Base-by-base conservation (phyloP, 345 rosid species). In the Populus deltoides region DNA sequence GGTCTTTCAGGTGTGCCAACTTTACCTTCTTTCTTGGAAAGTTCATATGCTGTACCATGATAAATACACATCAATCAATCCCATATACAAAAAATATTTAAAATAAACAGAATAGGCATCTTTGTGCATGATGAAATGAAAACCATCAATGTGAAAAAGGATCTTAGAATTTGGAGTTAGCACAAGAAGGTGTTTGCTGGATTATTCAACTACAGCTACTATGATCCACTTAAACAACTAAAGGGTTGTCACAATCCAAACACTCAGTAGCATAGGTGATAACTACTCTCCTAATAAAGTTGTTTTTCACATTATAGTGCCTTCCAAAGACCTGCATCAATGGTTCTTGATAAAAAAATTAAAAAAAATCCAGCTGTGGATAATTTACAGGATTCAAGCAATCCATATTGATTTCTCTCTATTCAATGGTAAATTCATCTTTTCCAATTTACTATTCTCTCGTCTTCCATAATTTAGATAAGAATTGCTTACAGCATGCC, bases 1-100 rank as follows among this genome's bases (percentile, higher is more conserved):
- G 99, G 99, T 72, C 98, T 91, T 83, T 97, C 99, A 18, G 98
- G 99, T 66, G 99, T 97, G 61, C 99, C 99, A 4, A 97, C 98
- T 86, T 94, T 97, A 70, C 98, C 94, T 83, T 97, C 99, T 83
- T 97, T 97, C 87, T 97, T 97, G 75, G 99, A 97, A 66, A 97
- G 95, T 85, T 97, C 99, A 86, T 97, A 97, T 65, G 98, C 99
- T 97, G 87, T 66, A 76, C 83, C 85, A 85, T 10, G 27, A n/a
- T 45, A 66, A 17, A 62, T 6, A 66, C 6, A 71, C 8, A 75
- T 62, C 70, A 83, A 76, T 57, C 12, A 25, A 15, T 7, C 17
- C 25, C 4, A 38, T 7, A 36, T 1, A 67, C 15, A n/a, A 49
- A 45, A 31, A 49, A 1, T 51, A 33, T 18, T 15, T 53, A 25